A percentile compares a stretch with the other conserved stretches of the same genome.
These are phyloP conservation scores for Phialemoniopsis sp. DNA, from an alignment of 2,329 filamentous ascomycete genomes.

Conservation along the genomic window DNA sequence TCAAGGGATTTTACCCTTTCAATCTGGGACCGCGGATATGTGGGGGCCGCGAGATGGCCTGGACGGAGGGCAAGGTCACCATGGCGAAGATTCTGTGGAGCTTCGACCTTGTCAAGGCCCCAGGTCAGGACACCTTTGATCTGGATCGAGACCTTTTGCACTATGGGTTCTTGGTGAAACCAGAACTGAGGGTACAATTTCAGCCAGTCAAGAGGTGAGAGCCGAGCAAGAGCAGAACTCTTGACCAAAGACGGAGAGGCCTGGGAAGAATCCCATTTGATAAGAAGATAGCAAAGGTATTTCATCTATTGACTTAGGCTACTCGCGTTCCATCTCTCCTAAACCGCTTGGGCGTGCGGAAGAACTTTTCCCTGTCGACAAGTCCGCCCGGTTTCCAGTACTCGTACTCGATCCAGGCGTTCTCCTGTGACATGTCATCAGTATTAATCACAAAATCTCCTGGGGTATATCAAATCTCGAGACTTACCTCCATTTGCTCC, in stretches of 20 bases:
- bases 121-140: background rate
- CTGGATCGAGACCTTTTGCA: conserved; percentile 1
- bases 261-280: too few relatives aligned
- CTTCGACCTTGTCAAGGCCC: conserved; percentile 4
- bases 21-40: conserved; percentile 5
- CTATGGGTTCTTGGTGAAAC: background rate
- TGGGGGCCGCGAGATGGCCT: conserved; percentile 4
- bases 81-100: conserved; percentile 5
- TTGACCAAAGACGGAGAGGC: too few relatives aligned
- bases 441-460: background rate
- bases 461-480: too few relatives aligned
- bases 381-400: conserved; percentile 5
- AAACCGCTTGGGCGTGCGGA: conserved; percentile 2
- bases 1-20: conserved; percentile 5
- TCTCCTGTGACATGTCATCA: background rate
- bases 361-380: conserved; percentile 1
- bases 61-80: conserved; percentile 1
- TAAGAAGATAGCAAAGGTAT: too few relatives aligned
- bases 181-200: conserved; percentile 2
- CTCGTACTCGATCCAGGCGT: conserved; percentile 6
- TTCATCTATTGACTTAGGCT: too few relatives aligned
- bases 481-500: conserved; percentile 5
- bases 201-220: background rate
- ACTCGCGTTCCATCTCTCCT: too few relatives aligned
- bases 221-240: too few relatives aligned